phyloP scores from a whole-genome alignment of 2,329 filamentous ascomycete species.

The Dactylellina drechsleri region DNA sequence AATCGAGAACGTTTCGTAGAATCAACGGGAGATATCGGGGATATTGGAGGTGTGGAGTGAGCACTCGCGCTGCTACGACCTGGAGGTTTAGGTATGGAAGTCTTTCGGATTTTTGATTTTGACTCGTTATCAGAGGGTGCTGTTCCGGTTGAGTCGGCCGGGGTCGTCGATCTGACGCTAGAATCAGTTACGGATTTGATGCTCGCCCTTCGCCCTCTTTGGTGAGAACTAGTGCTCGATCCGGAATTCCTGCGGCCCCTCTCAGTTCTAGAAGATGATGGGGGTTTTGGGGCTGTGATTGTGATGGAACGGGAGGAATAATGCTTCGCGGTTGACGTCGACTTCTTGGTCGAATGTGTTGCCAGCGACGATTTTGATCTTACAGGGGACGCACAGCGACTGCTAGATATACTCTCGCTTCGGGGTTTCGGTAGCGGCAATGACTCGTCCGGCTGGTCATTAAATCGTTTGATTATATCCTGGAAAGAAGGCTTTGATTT shows the following conservation, averaged over 20 bases:
- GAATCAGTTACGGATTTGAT: slow-evolving; percentile 37
- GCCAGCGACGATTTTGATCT: slow-evolving; percentile 50
- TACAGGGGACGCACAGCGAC: slow-evolving; percentile 47
- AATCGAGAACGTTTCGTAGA: slow-evolving; percentile 25
- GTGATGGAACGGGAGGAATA: slow-evolving; percentile 28
- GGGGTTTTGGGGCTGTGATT: slow-evolving; percentile 17
- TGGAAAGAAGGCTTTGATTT: slow-evolving; percentile 51
- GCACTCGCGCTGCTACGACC: slow-evolving; percentile 15
- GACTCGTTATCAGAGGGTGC: slow-evolving; percentile 44
- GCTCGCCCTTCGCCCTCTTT: slow-evolving; percentile 33
- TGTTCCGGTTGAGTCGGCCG: slow-evolving; percentile 42
- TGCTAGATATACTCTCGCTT: slow-evolving; percentile 48
- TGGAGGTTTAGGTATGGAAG: slow-evolving; percentile 39
- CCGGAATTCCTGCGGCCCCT: slow-evolving; percentile 45
- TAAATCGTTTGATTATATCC: slow-evolving; percentile 52
- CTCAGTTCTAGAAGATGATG: slow-evolving; percentile 20
- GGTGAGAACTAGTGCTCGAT: slow-evolving; percentile 42
- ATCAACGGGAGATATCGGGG: slow-evolving; percentile 46
- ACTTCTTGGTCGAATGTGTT: slow-evolving; percentile 44
- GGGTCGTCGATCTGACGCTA: slow-evolving; percentile 42
- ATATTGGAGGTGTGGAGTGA: slow-evolving; percentile 47
- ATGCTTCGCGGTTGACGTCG: slow-evolving; percentile 15
- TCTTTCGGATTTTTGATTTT: slow-evolving; percentile 31
- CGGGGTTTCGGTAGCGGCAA: slow-evolving; percentile 46
- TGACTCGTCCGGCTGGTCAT: slow-evolving; percentile 49